phyloP scores from a whole-genome alignment of 2,329 filamentous ascomycete species.

The Hymenoscyphus scutula region DNA sequence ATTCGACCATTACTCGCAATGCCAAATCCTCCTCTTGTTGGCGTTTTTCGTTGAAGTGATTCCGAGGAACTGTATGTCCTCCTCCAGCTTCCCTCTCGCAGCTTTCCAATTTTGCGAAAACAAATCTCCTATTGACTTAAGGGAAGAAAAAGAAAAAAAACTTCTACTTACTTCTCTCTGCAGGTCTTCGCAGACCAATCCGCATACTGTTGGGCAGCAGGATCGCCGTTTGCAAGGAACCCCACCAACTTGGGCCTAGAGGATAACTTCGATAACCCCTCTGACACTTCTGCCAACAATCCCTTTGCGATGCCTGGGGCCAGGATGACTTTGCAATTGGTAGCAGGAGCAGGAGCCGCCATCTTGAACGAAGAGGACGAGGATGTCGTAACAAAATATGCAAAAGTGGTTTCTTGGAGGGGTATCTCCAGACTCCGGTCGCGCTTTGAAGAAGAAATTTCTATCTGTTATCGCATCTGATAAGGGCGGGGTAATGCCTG shows the following conservation, averaged over 20 bases:
- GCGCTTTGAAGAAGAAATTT: neutral
- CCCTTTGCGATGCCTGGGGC: slow-evolving; percentile 83
- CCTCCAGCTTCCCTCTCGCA: too few relatives aligned
- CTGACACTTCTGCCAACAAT: slow-evolving; percentile 73
- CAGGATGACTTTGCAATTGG: slow-evolving; percentile 85
- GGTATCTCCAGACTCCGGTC: too few relatives aligned
- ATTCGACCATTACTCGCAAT: too few relatives aligned
- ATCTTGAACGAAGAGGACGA: neutral
- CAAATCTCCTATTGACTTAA: neutral
- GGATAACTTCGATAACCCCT: slow-evolving; percentile 69
- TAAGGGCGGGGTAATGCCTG: slow-evolving; percentile 1
- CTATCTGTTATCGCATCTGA: slow-evolving; percentile 1
- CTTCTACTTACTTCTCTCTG: slow-evolving; percentile 84
- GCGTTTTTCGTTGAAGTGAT: neutral
- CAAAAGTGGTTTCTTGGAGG: neutral
- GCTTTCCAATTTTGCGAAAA: neutral
- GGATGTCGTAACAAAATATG: neutral
- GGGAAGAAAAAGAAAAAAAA: neutral
- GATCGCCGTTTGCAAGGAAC: slow-evolving; percentile 89
- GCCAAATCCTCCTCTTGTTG: too few relatives aligned
- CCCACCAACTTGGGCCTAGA: slow-evolving; percentile 79
- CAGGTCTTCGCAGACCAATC: slow-evolving; percentile 98
- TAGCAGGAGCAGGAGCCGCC: slow-evolving; percentile 6
- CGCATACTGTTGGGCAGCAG: slow-evolving; percentile 87
- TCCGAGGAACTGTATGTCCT: neutral